Conservation (phyloP, 331 rosid species). For the Rosa hybrid region DNA sequence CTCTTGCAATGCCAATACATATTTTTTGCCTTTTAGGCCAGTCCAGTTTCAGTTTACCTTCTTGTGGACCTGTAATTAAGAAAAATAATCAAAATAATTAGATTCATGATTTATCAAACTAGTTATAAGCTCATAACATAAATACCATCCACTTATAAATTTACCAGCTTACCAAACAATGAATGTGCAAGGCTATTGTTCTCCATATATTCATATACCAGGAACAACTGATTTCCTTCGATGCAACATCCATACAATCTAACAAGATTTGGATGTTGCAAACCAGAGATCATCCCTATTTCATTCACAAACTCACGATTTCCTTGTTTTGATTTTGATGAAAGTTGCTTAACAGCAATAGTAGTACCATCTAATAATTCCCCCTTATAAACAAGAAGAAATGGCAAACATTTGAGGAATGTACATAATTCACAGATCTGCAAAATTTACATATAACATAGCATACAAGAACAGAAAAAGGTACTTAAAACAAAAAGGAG, state of each 20-base stretch:
- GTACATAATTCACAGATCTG: not conserved
- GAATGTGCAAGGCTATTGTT: conserved; percentile 18
- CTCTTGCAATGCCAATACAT: conserved; percentile 28
- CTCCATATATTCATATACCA: not conserved
- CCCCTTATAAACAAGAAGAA: conserved; percentile 10
- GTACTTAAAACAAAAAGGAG: not conserved
- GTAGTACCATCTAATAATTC: conserved; percentile 22
- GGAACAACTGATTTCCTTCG: conserved; percentile 10
- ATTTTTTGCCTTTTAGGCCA: conserved; percentile 29
- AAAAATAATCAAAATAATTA: not conserved
- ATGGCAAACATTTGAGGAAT: not conserved
- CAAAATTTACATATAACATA: not conserved
- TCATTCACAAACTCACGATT: conserved; percentile 26
- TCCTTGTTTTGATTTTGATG: conserved; percentile 27
- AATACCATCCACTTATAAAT: not conserved
- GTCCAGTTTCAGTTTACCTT: conserved; percentile 8
- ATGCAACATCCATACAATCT: conserved; percentile 27
- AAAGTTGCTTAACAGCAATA: conserved; percentile 28
- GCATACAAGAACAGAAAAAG: not conserved
- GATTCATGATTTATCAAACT: not conserved
- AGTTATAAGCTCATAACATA: not conserved
- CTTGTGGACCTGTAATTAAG: not conserved
- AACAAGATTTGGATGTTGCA: conserved; percentile 28
- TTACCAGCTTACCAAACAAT: conserved; percentile 15
- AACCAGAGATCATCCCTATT: conserved; percentile 24